A percentile compares a stretch with the other conserved stretches of the same genome.
phyloP scores from a whole-genome alignment of 1,284 basidiomycete genomes.

The Tetrapyrgos nigripes region DNA sequence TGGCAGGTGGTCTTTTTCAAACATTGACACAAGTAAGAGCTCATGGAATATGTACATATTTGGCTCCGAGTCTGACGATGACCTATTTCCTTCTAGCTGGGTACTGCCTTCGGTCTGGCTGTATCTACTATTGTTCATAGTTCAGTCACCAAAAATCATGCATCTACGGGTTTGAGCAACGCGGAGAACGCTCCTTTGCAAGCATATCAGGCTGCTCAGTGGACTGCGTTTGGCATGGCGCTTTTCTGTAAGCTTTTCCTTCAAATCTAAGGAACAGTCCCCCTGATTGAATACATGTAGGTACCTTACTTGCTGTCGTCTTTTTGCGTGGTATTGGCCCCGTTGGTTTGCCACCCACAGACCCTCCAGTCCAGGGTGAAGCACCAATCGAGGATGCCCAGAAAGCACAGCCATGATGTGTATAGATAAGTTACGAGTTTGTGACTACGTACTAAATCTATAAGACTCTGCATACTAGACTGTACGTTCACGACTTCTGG shows the following conservation, averaged over 20 bases:
- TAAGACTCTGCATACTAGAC: too few relatives aligned
- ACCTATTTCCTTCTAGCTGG: slow-evolving; percentile 1
- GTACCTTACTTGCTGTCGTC: slow-evolving; percentile 5
- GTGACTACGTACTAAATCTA: too few relatives aligned
- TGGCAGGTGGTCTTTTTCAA: slow-evolving; percentile 80
- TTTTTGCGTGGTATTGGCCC: slow-evolving; percentile 12
- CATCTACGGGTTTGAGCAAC: background rate
- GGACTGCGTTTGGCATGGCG: slow-evolving; percentile 15
- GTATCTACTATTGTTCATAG: slow-evolving; percentile 13
- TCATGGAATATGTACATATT: too few relatives aligned
- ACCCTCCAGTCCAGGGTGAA: too few relatives aligned
- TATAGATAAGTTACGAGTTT: too few relatives aligned
- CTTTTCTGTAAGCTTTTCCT: background rate
- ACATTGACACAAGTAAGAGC: slow-evolving; percentile 74
- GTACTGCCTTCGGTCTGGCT: slow-evolving; percentile 14
- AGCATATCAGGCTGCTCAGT: slow-evolving; percentile 15
- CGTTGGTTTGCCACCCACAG: too few relatives aligned
- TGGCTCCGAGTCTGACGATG: background rate
- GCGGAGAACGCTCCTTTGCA: background rate
- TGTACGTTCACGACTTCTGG: too few relatives aligned
- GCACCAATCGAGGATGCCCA: too few relatives aligned
- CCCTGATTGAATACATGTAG: background rate
- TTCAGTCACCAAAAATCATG: slow-evolving; percentile 1
- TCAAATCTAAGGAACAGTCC: background rate
- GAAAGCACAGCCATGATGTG: too few relatives aligned